A percentile compares a stretch with the other conserved stretches of the same genome.
phyloP scores from a whole-genome alignment of 176 grass and related monocot species.

The Puccinellia tenuiflora region DNA sequence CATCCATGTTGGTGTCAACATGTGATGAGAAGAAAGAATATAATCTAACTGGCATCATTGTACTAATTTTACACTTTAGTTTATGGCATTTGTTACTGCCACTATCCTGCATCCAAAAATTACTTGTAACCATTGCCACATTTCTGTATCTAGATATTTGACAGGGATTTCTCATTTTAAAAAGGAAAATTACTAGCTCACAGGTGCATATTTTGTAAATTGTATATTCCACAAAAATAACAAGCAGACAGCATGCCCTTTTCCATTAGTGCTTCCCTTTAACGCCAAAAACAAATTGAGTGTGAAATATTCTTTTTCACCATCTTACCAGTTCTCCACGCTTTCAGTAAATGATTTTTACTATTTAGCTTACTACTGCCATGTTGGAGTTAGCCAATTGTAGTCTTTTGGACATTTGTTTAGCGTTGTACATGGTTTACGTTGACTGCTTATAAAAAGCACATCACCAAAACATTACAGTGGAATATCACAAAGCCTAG shows the following conservation, averaged over 20 bases:
- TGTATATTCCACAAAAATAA: not conserved
- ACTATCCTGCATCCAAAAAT: not conserved
- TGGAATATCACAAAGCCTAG: not conserved
- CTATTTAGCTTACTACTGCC: slow-evolving; percentile 2
- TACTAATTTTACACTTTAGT: not conserved
- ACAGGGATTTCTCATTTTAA: not conserved
- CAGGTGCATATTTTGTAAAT: not conserved
- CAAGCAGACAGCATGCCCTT: not conserved
- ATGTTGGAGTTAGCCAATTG: not conserved
- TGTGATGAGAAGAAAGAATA: not conserved
- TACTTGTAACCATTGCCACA: not conserved
- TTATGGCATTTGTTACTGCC: not conserved
- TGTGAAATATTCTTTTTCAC: not conserved
- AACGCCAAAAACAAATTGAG: not conserved
- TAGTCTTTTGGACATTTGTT: not conserved
- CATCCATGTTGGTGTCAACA: not conserved
- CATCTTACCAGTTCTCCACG: not conserved
- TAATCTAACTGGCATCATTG: not conserved
- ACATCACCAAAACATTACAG: not conserved
- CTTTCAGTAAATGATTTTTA: not conserved
- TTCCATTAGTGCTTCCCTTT: not conserved
- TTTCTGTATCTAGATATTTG: not conserved
- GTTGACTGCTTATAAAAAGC: not conserved
- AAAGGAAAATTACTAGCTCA: not conserved
- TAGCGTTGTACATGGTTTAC: not conserved